phyloP scores from a whole-genome alignment of 495 filamentous ascomycete species.

The Penicillium angulare region DNA sequence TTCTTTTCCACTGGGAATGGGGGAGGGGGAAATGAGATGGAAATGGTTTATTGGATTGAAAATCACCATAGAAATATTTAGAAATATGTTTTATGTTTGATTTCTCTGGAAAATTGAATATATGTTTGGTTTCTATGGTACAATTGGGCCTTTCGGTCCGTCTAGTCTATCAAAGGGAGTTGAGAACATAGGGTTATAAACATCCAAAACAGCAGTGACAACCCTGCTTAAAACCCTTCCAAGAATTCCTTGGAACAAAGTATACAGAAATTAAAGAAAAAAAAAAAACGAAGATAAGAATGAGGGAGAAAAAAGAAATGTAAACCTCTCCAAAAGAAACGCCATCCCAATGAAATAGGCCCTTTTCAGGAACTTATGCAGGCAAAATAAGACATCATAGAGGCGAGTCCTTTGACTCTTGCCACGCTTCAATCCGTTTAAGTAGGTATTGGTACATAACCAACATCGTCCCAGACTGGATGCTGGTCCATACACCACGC shows the following conservation, averaged over 20 bases:
- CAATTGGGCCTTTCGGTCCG: slow-evolving; percentile 7
- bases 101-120: no score
- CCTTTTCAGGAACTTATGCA: slow-evolving; percentile 16
- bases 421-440: slow-evolving; percentile 63
- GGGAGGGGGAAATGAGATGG: not conserved
- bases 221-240: not conserved
- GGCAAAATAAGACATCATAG: slow-evolving; percentile 18
- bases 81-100: no score
- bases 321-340: slow-evolving; percentile 19
- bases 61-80: no score
- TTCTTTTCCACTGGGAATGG: not conserved
- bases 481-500: slow-evolving; percentile 93
- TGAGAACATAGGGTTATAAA: slow-evolving; percentile 5
- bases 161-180: slow-evolving; percentile 15
- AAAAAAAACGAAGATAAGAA: not conserved
- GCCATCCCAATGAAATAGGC: slow-evolving; percentile 26
- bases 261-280: not conserved
- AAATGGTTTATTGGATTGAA: no score
- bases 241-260: not conserved
- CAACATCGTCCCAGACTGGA: slow-evolving; percentile 95
- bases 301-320: not conserved
- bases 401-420: slow-evolving; percentile 27
- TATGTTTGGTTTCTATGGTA: no score
- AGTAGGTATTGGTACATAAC: slow-evolving; percentile 90
- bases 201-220: not conserved